Evolutionary conservation across 2,329 filamentous ascomycete species (phyloP).

Genomic region (Sporothrix luriei): DNA sequence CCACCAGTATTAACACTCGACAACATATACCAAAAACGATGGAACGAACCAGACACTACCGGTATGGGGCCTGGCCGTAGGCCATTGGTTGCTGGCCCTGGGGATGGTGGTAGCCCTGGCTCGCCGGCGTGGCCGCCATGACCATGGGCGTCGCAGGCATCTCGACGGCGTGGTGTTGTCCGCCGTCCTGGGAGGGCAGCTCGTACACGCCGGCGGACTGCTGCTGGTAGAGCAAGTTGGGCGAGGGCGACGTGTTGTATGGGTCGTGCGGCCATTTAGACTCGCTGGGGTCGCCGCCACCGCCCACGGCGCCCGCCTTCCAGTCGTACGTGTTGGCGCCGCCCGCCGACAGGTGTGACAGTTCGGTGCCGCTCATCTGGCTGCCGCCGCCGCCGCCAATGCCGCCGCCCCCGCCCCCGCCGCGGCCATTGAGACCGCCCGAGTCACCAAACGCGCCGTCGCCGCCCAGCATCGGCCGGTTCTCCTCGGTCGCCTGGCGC

Average conservation of each 20-base stretch:
- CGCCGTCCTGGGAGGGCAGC: constrained; percentile 51
- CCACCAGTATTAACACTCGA: constrained; percentile 14
- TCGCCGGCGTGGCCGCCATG: neutral
- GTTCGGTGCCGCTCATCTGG: constrained; percentile 3
- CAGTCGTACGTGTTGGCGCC: constrained; percentile 28
- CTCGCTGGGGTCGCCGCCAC: neutral
- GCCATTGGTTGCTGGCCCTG: constrained; percentile 3
- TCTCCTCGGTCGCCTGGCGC: constrained; percentile 38
- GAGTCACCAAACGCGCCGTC: neutral
- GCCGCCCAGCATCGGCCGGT: constrained; percentile 40
- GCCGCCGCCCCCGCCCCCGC: constrained; percentile 33
- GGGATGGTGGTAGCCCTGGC: neutral
- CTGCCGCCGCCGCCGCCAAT: neutral
- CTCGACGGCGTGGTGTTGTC: constrained; percentile 36
- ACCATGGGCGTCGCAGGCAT: constrained; percentile 38
- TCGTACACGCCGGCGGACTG: constrained; percentile 56
- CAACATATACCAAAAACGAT: neutral
- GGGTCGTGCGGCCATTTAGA: constrained; percentile 21
- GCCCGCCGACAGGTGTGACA: constrained; percentile 11
- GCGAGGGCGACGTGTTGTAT: neutral
- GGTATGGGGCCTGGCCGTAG: neutral
- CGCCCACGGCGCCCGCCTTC: constrained; percentile 16
- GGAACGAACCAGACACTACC: neutral
- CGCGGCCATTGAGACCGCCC: constrained; percentile 38
- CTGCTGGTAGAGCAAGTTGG: constrained; percentile 32